A percentile compares a stretch with the other conserved stretches of the same genome.
Conservation (phyloP, 1,139 yeast species). For the Wickerhamomyces sp. region DNA sequence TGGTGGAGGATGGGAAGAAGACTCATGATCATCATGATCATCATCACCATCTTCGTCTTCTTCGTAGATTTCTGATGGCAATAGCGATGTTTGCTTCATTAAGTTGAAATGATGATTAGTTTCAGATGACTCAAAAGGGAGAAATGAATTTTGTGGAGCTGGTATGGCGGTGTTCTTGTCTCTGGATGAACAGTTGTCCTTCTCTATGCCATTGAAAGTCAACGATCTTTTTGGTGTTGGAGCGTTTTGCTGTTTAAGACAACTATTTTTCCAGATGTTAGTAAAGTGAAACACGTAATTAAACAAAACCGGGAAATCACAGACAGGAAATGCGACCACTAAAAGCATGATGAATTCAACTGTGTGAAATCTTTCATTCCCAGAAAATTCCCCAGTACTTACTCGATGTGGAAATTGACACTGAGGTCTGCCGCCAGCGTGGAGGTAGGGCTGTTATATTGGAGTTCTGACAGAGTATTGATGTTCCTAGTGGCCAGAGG, state of each 20-base stretch:
- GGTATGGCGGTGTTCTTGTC: background rate
- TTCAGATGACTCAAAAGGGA: background rate
- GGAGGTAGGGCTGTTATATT: conserved; percentile 33
- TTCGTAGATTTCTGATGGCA: background rate
- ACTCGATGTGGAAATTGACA: conserved; percentile 38
- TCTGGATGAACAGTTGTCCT: background rate
- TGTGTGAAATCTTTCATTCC: background rate
- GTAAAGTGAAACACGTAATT: background rate
- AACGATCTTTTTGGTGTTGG: conserved; percentile 6
- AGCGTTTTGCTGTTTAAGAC: background rate
- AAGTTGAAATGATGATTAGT: background rate
- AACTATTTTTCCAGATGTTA: background rate
- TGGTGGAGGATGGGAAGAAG: background rate
- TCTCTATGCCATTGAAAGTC: background rate
- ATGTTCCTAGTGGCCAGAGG: conserved; percentile 15
- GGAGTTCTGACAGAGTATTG: conserved; percentile 30
- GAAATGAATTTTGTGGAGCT: background rate
- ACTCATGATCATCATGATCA: background rate
- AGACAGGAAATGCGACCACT: too few species aligned
- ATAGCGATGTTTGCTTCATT: background rate
- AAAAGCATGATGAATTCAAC: background rate
- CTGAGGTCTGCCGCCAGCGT: conserved; percentile 42
- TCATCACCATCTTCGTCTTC: background rate
- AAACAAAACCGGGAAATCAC: too few species aligned
- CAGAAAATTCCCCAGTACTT: background rate